Percentiles rank a stretch among this genome's conserved stretches.
Conservation (phyloP, 306 rosid species). For the Acacia crassicarpa region DNA sequence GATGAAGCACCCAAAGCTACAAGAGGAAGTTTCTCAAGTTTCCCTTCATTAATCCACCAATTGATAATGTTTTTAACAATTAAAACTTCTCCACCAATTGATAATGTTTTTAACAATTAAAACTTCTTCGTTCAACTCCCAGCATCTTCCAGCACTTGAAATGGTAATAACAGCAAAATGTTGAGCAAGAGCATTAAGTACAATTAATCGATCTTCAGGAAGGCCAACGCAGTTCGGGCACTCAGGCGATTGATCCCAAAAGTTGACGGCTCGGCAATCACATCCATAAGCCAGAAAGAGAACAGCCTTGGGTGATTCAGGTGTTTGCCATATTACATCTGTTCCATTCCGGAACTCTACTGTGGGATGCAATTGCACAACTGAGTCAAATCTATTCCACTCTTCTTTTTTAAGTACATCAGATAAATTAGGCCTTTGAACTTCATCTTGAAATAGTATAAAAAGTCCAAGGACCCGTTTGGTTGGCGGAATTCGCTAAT, state of each 20-base stretch:
- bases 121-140: constrained; percentile 64
- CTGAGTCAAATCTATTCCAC: constrained; percentile 63
- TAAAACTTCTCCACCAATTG: no score
- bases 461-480: no score
- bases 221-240: constrained; percentile 81
- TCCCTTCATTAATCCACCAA: constrained; percentile 70
- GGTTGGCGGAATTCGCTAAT: no score
- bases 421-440: constrained; percentile 30
- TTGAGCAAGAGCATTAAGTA: constrained; percentile 68
- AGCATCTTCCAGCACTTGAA: constrained; percentile 73
- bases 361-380: constrained; percentile 59
- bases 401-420: constrained; percentile 41
- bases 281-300: constrained; percentile 96
- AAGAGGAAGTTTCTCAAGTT: constrained; percentile 70
- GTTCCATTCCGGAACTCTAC: constrained; percentile 65
- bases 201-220: constrained; percentile 83
- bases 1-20: constrained; percentile 94
- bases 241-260: constrained; percentile 73
- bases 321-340: constrained; percentile 83
- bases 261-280: constrained; percentile 65
- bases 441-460: constrained; percentile 30
- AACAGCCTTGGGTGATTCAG: constrained; percentile 77
- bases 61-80: no score
- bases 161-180: constrained; percentile 71
- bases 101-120: constrained; percentile 57